Base-by-base conservation (phyloP, 1,284 basidiomycete species). In the Ceratobasidium papillatum region DNA sequence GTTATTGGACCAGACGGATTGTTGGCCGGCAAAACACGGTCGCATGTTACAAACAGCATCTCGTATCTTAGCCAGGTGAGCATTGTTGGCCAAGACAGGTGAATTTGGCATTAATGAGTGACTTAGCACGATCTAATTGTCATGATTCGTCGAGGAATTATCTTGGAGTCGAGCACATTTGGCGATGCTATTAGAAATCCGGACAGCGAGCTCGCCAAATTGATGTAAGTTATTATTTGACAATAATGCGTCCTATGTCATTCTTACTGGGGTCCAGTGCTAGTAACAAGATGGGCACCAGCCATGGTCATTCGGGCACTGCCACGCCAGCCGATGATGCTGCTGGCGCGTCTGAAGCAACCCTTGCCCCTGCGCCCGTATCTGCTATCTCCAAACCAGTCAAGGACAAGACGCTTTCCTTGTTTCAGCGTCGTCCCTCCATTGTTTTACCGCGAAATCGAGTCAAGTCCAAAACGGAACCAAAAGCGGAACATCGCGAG, bases 1-100 rank as follows among this genome's bases (percentile, higher is more conserved):
- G 94, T 98, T 43, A 92, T 98, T 75, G 96, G 96, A 1, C 95
- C 96, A 1, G 84, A 89, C 71, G 96, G 96, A 74, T 80, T 99
- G 1, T 89, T 99, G 36, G 88, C 91, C 17, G 88, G 88, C 52
- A 97, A 97, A 82, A 94, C 95, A 4, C 87, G 96, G 32, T 87
- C 98, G 65, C 84, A 98, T 2, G 94, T 96, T 75, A 97, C 95
- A 25, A 96, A 98, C 82, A 92, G 92, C 56, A 91, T 98, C 52
- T 88, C 94, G n/a, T 96, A 93, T 80, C 85, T 96, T 12, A 27
- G 45, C 17, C 66, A 71, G 66, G 66, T 71, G 14, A 11, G 66
- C 47, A 12, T 8, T 27, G 38, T 1, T 7, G 19, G 17, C 19
- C 9, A 38, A 30, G 12, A 19, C 3, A 19, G 14, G 22, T 19